Base-by-base conservation (phyloP, 2,329 filamentous ascomycete genomes). In the Dactylellina parvicollis region DNA sequence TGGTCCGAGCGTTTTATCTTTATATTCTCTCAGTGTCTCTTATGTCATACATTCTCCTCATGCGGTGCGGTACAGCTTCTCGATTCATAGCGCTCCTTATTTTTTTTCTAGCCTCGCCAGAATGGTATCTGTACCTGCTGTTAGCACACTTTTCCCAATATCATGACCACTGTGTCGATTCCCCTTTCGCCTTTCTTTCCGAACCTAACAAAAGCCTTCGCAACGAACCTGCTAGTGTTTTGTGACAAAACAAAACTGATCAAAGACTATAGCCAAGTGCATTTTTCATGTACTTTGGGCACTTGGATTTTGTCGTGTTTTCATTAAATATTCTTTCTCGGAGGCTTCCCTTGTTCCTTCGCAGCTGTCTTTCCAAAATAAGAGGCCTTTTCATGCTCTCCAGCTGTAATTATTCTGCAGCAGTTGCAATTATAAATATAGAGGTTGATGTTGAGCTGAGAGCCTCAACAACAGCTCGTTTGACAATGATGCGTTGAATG, bases 1-100 rank as follows among this genome's bases (percentile, higher is more conserved):
- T 72, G 67, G 67, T 72, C 67, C 67, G 67, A 72, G 67, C 67
- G 52, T 65, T 71, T 20, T 34, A 42, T 50, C 18, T 54, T 72
- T 64, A 40, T 54, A 40, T 71, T 64, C 40, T 46, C 28, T 22
- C 59, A 14, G 57, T 57, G 34, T 72, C 32, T 14, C 26, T 59
- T 64, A 14, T 50, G 24, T 34, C 34, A 40, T 55, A 52, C 28
- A 24, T 62, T 71, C 49, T n/a, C n/a, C n/a, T 55, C 57, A 26
- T 34, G 57, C 44, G 44, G 52, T 64, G 59, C 57, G 54, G 59
- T 26, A 55, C 50, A 46, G 59, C 49, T 24, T 44, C 26, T 34
- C 20, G 20, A 40, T 40, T 12, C 20, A 56, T 30, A 56, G 34
- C 34, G 10, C n/a, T n/a, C n/a, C n/a, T n/a, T n/a, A n/a, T 56